Conservation (phyloP, 257 asterid species). For the Thymus quinquecostatus region DNA sequence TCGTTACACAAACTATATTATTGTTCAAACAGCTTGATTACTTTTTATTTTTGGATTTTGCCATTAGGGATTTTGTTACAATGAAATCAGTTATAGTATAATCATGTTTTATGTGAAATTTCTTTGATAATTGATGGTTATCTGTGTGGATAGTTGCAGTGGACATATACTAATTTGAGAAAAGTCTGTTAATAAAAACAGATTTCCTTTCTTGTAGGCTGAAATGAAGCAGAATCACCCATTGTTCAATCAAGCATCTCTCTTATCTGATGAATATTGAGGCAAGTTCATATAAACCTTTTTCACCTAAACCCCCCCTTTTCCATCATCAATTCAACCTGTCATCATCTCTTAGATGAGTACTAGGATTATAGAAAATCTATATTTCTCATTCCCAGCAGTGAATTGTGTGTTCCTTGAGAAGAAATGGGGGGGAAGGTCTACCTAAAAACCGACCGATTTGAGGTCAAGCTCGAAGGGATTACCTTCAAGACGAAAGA, state of each 20-base stretch:
- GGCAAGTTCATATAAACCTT: not conserved
- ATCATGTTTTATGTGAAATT: too few species aligned
- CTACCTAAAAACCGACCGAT: constrained; percentile 66
- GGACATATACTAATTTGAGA: not conserved
- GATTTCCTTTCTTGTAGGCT: constrained; percentile 2
- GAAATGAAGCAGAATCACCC: not conserved
- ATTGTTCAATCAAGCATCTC: not conserved
- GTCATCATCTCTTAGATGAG: constrained; percentile 3
- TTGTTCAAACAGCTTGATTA: too few species aligned
- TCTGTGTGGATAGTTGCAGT: not conserved
- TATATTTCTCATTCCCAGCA: not conserved
- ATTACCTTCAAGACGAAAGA: constrained; percentile 75
- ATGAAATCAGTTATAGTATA: too few species aligned
- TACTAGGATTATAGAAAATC: not conserved
- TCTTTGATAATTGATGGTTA: too few species aligned
- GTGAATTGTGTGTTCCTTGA: not conserved
- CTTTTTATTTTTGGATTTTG: too few species aligned
- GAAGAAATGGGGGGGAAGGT: constrained; percentile 67
- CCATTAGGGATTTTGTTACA: too few species aligned
- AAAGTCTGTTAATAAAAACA: not conserved
- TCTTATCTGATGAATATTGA: not conserved
- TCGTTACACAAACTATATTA: too few species aligned
- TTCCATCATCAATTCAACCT: constrained; percentile 16
- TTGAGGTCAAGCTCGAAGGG: constrained; percentile 89
- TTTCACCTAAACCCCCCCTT: constrained; percentile 16